phyloP scores from a whole-genome alignment of 2,329 filamentous ascomycete genomes.

The Celoporthe dispersa region DNA sequence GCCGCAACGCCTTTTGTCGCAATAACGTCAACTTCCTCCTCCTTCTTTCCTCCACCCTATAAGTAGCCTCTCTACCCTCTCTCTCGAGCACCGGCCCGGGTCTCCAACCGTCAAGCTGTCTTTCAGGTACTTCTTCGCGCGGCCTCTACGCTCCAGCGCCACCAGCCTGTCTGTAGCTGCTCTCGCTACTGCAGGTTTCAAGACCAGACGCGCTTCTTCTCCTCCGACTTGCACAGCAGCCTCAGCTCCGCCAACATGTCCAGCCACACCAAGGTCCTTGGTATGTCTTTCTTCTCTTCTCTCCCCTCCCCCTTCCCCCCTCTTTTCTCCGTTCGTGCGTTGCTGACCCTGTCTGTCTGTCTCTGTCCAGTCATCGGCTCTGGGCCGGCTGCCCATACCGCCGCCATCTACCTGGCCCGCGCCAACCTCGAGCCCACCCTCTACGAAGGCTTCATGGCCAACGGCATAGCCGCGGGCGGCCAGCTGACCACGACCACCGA shows the following conservation, averaged over 20 bases:
- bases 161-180: slow-evolving; percentile 75
- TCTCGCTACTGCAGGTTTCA: slow-evolving; percentile 66
- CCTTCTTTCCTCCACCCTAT: background rate
- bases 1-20: background rate
- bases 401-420: slow-evolving; percentile 92
- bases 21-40: background rate
- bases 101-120: slow-evolving; percentile 80
- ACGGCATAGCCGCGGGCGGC: slow-evolving; percentile 92
- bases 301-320: slow-evolving; percentile 18
- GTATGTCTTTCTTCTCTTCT: slow-evolving; percentile 54
- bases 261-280: slow-evolving; percentile 83
- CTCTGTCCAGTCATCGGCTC: slow-evolving; percentile 74
- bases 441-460: slow-evolving; percentile 97
- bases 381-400: slow-evolving; percentile 95
- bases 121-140: slow-evolving; percentile 73
- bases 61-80: background rate
- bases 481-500: slow-evolving; percentile 99
- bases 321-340: background rate
- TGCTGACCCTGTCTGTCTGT: slow-evolving; percentile 16
- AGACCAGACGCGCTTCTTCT: slow-evolving; percentile 45
- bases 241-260: slow-evolving; percentile 65
- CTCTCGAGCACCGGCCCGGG: slow-evolving; percentile 2
- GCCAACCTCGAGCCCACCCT: slow-evolving; percentile 94
- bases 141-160: slow-evolving; percentile 75
- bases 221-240: slow-evolving; percentile 44